A percentile compares a stretch with the other conserved stretches of the same genome.
These are phyloP conservation scores for Malus hybrid DNA, from an alignment of 331 rosid species.

Conservation along the genomic window DNA sequence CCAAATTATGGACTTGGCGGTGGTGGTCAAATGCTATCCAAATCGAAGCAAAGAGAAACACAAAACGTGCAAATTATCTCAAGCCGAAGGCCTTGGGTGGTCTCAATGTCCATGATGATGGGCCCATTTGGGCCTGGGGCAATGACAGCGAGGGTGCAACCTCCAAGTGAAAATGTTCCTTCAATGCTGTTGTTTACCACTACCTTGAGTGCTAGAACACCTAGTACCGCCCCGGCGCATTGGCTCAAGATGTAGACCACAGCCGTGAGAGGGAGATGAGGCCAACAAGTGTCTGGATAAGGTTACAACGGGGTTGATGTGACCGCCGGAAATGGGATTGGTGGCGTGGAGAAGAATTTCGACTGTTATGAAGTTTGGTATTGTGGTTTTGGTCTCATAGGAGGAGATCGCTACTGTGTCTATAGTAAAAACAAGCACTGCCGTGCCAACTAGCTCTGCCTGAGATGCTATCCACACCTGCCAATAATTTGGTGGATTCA, in stretches of 20 bases:
- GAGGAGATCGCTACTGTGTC: conserved; percentile 35
- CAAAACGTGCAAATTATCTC: conserved; percentile 21
- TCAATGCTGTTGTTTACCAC: conserved; percentile 24
- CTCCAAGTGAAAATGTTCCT: conserved; percentile 28
- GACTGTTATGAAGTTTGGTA: conserved; percentile 21
- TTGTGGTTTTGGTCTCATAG: conserved; percentile 11
- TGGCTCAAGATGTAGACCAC: conserved; percentile 30
- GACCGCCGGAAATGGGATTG: conserved; percentile 32
- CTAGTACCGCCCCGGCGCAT: conserved; percentile 21
- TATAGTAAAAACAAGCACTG: conserved; percentile 25
- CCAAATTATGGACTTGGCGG: conserved; percentile 16
- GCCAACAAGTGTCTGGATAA: conserved; percentile 18
- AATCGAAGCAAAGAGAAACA: conserved; percentile 21
- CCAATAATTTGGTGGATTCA: not conserved
- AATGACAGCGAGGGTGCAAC: conserved; percentile 32
- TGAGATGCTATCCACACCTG: conserved; percentile 37
- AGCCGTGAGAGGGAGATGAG: conserved; percentile 30
- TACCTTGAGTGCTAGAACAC: conserved; percentile 36
- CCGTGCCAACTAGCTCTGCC: conserved; percentile 30
- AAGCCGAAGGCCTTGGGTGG: conserved; percentile 27
- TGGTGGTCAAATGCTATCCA: conserved; percentile 32
- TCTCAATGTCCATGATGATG: conserved; percentile 5
- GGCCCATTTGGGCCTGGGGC: conserved; percentile 32
- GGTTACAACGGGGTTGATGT: conserved; percentile 29
- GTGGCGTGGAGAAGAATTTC: conserved; percentile 27